phyloP scores from a whole-genome alignment of 306 rosid species.

The Pterocarpus santalinus region DNA sequence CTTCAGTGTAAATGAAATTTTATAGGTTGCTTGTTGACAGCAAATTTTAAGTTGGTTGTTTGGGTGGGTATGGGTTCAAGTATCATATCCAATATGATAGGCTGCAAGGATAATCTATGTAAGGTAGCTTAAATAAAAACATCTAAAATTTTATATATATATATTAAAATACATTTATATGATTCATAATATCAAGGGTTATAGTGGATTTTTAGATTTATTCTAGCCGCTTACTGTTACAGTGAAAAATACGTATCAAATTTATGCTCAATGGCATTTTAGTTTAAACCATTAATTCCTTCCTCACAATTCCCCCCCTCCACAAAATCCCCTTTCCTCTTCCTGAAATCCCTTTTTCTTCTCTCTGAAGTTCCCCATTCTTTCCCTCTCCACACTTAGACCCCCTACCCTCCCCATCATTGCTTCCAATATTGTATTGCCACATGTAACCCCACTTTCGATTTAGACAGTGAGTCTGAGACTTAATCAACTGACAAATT shows the following conservation, averaged over 20 bases:
- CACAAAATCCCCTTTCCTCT: background rate
- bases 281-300: background rate
- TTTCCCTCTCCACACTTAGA: background rate
- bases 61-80: background rate
- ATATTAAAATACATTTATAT: background rate
- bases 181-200: background rate
- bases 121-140: background rate
- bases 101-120: background rate
- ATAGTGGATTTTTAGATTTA: background rate
- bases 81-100: background rate
- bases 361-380: background rate
- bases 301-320: background rate
- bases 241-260: background rate
- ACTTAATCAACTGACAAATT: conserved; percentile 26
- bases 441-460: background rate
- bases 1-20: background rate
- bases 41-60: background rate
- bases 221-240: background rate
- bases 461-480: conserved; percentile 23
- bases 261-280: background rate
- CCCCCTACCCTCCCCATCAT: background rate
- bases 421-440: conserved; percentile 16
- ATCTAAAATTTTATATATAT: background rate
- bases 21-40: background rate
- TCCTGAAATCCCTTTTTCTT: too few relatives aligned